Conservation (phyloP, 2,329 filamentous ascomycete genomes). For the Fonsecaea multimorphosa region DNA sequence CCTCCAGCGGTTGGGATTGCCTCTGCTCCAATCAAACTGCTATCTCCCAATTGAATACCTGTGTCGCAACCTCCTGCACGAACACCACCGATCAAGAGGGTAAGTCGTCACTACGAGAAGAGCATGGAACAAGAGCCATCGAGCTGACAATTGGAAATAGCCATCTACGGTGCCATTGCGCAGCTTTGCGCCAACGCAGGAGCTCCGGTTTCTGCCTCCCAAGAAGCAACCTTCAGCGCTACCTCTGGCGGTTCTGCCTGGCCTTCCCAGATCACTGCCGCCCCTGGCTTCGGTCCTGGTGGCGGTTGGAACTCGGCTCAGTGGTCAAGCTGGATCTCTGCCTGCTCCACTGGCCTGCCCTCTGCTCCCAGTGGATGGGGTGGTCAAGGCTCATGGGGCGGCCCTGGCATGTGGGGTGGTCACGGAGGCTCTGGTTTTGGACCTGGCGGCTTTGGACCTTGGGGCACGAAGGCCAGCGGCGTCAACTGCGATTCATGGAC, state of each 20-base stretch:
- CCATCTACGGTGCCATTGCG: conserved; percentile 40
- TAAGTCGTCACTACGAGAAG: conserved; percentile 15
- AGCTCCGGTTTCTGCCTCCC: conserved; percentile 36
- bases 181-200: conserved; percentile 41
- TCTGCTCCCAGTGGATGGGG: conserved; percentile 37
- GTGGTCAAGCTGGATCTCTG: conserved; percentile 37
- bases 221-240: conserved; percentile 40
- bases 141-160: conserved; percentile 26
- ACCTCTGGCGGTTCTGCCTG: conserved; percentile 39
- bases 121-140: conserved; percentile 5
- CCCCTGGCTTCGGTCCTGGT: conserved; percentile 34
- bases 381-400: conserved; percentile 22
- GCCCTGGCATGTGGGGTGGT: conserved; percentile 19
- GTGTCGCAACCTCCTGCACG: conserved; percentile 40
- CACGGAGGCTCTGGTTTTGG: conserved; percentile 30
- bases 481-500: conserved; percentile 39
- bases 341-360: conserved; percentile 36
- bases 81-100: conserved; percentile 40
- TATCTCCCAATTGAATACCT: conserved; percentile 40
- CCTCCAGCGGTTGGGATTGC: conserved; percentile 38
- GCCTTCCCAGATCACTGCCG: conserved; percentile 37
- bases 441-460: conserved; percentile 35
- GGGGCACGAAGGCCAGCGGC: conserved; percentile 39
- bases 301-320: conserved; percentile 35
- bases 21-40: conserved; percentile 39